A percentile compares a stretch with the other conserved stretches of the same genome.
Conservation (phyloP, 164 flowering plant genomes). For the Aristolochia californica region DNA sequence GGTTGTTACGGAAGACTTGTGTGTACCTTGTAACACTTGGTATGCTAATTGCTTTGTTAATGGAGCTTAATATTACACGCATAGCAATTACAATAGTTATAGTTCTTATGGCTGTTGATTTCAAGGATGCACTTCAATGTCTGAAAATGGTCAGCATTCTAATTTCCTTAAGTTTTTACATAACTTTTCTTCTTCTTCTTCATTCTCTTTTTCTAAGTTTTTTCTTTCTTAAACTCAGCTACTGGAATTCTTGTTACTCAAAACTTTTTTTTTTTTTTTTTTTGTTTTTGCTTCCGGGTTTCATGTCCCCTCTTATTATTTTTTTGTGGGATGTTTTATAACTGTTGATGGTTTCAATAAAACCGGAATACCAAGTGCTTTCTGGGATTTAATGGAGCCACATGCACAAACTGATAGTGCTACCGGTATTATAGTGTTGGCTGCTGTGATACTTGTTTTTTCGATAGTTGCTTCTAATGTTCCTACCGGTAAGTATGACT, state of each 20-base stretch:
- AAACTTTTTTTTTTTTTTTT: too few species aligned
- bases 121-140: constrained; percentile 75
- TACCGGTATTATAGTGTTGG: constrained; percentile 34
- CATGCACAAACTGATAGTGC: constrained; percentile 33
- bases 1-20: constrained; percentile 46
- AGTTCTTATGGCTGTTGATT: constrained; percentile 79
- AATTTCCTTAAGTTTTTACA: background rate
- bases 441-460: constrained; percentile 43
- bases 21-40: too few species aligned
- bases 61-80: constrained; percentile 90
- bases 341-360: constrained; percentile 64
- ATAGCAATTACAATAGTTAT: constrained; percentile 82
- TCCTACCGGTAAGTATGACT: constrained; percentile 36
- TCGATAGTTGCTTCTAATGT: constrained; percentile 64
- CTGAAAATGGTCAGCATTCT: constrained; percentile 57
- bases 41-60: too few species aligned
- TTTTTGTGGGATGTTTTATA: constrained; percentile 68
- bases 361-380: constrained; percentile 48
- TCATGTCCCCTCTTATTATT: constrained; percentile 60
- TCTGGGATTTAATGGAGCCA: constrained; percentile 58
- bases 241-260: too few species aligned
- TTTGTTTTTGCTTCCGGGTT: constrained; percentile 21
- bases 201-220: too few species aligned
- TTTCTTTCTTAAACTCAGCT: too few species aligned
- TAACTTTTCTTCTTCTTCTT: background rate